Conservation (phyloP, 2,329 filamentous ascomycete species). For the Aspergillus japonicus region DNA sequence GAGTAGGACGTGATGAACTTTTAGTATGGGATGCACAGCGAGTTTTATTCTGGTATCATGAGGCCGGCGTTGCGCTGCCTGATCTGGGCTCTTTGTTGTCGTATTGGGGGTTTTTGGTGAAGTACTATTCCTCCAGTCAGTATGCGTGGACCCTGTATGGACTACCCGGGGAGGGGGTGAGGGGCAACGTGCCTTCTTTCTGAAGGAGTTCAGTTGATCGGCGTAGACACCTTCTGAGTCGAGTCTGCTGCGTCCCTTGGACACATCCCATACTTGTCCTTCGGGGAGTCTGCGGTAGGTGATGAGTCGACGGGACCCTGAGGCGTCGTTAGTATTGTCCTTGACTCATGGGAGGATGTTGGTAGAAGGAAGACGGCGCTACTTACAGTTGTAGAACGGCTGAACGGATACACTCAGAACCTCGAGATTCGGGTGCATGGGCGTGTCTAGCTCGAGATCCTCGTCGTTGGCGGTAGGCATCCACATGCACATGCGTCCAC, state of each 20-base stretch:
- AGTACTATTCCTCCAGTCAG: conserved; percentile 13
- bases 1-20: neutral
- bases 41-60: neutral
- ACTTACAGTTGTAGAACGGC: conserved; percentile 79
- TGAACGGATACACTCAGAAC: conserved; percentile 78
- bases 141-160: no score
- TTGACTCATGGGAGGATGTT: neutral
- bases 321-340: neutral
- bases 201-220: conserved; percentile 67
- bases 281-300: conserved; percentile 75
- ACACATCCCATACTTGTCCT: conserved; percentile 37
- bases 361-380: conserved; percentile 14
- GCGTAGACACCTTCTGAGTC: conserved; percentile 51
- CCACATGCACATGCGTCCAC: conserved; percentile 87
- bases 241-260: conserved; percentile 34
- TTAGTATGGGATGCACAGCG: no score
- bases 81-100: neutral
- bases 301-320: conserved; percentile 83
- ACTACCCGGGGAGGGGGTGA: neutral
- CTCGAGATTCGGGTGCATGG: conserved; percentile 72
- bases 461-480: conserved; percentile 89
- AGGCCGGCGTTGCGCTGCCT: conserved; percentile 6
- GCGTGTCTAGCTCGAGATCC: conserved; percentile 72
- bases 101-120: conserved; percentile 10
- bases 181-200: conserved; percentile 48